Evolutionary conservation across 2,329 filamentous ascomycete species (phyloP), one percentile per base, ranked within the genome.

Genomic region (Phoma herbarum): DNA sequence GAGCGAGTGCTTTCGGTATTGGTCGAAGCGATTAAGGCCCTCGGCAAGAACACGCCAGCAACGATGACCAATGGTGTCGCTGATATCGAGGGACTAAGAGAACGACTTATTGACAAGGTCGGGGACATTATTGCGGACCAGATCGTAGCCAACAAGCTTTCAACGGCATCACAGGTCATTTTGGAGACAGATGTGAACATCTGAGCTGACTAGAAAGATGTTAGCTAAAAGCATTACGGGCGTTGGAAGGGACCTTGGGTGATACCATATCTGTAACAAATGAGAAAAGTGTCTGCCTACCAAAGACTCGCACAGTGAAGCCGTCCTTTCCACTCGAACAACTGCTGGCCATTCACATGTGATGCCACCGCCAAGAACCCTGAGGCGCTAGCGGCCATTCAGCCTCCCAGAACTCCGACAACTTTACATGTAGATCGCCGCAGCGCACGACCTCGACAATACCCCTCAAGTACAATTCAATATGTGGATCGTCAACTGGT

Each of bases 401-500:
- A 50, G 28, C 37, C 37, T 37, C 43, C 56, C 54, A 53, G 45
- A 52, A 45, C 58, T 46, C 54, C 54, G 51, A 45, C 54, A 59
- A 50, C 25, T 59, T 47, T 51, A 57, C 57, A 42, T 50, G 46
- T 43, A 53, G 44, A 49, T 50, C 44, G 52, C 52, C 48, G 58
- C 48, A 59, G 43, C 45, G 52, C 51, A 53, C 46, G 39, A 22
- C 26, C 44, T 46, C 41, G 46, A 56, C 37, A 58, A 31, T 28
- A 52, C 41, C 18, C 46, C 33, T 53, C 47, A 26, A 46, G 31
- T 51, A 57, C 11, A 45, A 22, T 47, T 53, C 52, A 62, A 49
- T 65, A 96, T 96, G 92, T 96, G 91, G 91, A 91, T 96, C 79
- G 82, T 95, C 78, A 92, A 93, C 87, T 96, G 92, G 92, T 94